These are phyloP conservation scores for Myrica gale DNA, from an alignment of 306 rosid genomes.

Conservation along the genomic window DNA sequence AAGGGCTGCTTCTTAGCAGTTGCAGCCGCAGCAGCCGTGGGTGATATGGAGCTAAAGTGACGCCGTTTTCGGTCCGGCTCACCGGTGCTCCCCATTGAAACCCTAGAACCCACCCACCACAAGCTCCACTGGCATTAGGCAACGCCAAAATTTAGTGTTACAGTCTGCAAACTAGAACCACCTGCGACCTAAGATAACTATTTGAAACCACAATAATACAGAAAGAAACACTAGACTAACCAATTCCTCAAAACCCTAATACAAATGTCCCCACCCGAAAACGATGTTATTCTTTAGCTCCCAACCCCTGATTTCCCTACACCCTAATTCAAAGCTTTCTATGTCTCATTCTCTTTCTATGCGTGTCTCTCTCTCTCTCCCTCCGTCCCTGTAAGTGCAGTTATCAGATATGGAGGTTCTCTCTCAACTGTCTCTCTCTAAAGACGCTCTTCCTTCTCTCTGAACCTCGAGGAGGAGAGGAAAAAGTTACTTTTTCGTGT, in stretches of 20 bases:
- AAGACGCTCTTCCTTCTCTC: constrained; percentile 20
- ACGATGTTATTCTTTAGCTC: constrained; percentile 10
- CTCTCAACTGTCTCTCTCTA: constrained; percentile 9
- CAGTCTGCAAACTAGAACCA: neutral
- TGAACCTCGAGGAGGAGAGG: constrained; percentile 26
- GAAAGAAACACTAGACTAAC: constrained; percentile 19
- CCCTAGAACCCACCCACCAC: constrained; percentile 53
- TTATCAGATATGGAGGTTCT: neutral
- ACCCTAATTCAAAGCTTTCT: constrained; percentile 11
- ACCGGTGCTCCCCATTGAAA: constrained; percentile 90
- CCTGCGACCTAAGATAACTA: neutral
- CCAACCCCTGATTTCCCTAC: constrained; percentile 17
- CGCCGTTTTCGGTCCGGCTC: constrained; percentile 92
- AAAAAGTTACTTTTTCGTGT: constrained; percentile 10
- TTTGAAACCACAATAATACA: constrained; percentile 11
- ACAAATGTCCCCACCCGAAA: constrained; percentile 32
- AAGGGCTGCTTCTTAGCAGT: constrained; percentile 62
- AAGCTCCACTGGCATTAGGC: constrained; percentile 49
- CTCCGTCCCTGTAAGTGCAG: neutral
- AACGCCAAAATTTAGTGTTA: constrained; percentile 1
- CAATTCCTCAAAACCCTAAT: constrained; percentile 59
- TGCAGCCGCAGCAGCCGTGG: constrained; percentile 58
- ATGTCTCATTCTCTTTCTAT: neutral
- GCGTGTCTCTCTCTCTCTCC: neutral
- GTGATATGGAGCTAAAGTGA: constrained; percentile 80